Evolutionary conservation across 1,284 basidiomycete genomes (phyloP).

Genomic region (Pholiota adiposa): DNA sequence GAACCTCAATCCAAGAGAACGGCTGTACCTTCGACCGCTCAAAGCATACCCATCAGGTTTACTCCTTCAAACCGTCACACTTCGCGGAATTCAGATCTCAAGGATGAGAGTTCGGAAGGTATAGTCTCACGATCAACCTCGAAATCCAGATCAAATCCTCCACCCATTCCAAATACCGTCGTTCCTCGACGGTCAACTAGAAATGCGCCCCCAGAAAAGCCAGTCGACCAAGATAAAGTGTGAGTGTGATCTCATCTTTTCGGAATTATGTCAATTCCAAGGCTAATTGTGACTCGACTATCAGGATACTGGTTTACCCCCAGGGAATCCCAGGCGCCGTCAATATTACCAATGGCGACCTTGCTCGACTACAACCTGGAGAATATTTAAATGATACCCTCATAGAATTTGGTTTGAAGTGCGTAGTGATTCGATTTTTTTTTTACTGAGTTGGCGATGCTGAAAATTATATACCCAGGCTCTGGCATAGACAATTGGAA

Average conservation of each 20-base stretch:
- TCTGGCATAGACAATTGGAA: slow-evolving; percentile 67
- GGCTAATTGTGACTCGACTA: slow-evolving; percentile 27
- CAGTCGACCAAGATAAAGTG: slow-evolving; percentile 66
- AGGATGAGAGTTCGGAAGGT: neutral
- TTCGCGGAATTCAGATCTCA: neutral
- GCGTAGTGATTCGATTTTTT: slow-evolving; percentile 39
- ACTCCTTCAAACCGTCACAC: neutral
- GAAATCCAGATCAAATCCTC: neutral
- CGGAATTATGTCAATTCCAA: neutral
- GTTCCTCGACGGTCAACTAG: slow-evolving; percentile 14
- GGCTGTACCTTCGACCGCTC: neutral
- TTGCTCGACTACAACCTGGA: slow-evolving; percentile 70
- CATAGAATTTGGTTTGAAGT: slow-evolving; percentile 96
- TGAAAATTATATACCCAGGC: slow-evolving; percentile 42
- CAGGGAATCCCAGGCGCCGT: slow-evolving; percentile 71
- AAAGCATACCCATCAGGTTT: neutral
- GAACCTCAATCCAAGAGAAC: neutral
- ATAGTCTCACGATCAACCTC: neutral
- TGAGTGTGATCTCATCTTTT: slow-evolving; percentile 35
- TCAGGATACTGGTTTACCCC: slow-evolving; percentile 80
- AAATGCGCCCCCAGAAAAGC: slow-evolving; percentile 7
- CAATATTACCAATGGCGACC: slow-evolving; percentile 80
- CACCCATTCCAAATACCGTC: neutral
- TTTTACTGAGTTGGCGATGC: neutral
- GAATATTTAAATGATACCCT: slow-evolving; percentile 96